Base-by-base conservation (phyloP, 495 filamentous ascomycete genomes). In the Neurospora cerealis region DNA sequence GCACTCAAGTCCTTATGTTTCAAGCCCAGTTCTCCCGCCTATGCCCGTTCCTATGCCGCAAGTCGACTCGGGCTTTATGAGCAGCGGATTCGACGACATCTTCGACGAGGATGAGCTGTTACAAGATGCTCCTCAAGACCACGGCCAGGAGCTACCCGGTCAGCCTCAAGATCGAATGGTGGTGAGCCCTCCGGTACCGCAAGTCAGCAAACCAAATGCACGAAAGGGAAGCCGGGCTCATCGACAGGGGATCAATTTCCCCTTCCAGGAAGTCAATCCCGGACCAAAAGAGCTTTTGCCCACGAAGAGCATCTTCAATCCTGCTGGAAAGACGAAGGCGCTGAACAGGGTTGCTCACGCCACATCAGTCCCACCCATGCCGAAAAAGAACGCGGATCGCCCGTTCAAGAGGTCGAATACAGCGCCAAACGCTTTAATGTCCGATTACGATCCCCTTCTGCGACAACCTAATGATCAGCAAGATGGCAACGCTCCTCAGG, bases 31-130 rank as follows among this genome's bases (percentile, higher is more conserved):
- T 32, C 84, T 95, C 44, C 92, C 93, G 10, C 83, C 87, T 10
- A 85, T 93, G 83, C 83, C 85, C 8, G 28, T 34, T 32, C 54
- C 54, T 66, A 81, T 86, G 44, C 79, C 80, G 3, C 84, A 87
- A 72, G 83, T 87, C 15, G 93, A 96, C 79, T 94, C 92, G 11
- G 92, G 92, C 0, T 94, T 93, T 77, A 92, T 94, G 91, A 94
- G 91, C 80, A 91, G 89, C 8, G 87, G 87, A 0, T 79, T 93
- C 17, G 90, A 93, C 24, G 89, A 93, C 54, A 71, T 82, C 0
- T 86, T 86, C 69, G 85, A 83, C 19, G 85, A 86, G 46, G 83
- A 83, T 7, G 74, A 78, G 2, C 44, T 77, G 2, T 36, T 80
- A 38, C 75, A 75, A 38, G 70, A 77, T 54, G 66, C 80, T 3